A percentile compares a stretch with the other conserved stretches of the same genome.
Conservation (phyloP, 768 basidiomycete genomes). For the Hygrocybe punicea region DNA sequence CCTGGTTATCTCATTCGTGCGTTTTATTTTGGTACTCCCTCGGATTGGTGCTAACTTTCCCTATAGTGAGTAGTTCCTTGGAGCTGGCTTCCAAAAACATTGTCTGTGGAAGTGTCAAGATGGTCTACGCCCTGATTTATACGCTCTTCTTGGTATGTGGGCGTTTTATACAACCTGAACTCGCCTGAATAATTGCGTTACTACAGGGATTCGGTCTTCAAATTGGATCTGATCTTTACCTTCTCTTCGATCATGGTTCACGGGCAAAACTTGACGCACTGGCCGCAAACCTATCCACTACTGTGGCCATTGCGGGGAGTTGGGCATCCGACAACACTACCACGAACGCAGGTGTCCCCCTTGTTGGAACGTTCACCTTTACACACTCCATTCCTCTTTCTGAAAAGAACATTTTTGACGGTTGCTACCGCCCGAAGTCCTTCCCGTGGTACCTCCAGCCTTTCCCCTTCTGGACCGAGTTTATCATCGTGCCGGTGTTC, state of each 20-base stretch:
- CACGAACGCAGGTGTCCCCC: constrained; percentile 40
- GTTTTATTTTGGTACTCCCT: constrained; percentile 17
- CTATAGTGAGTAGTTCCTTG: constrained; percentile 69
- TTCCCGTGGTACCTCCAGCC: constrained; percentile 79
- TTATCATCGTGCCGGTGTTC: constrained; percentile 74
- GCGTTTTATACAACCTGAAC: background rate
- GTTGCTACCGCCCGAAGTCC: constrained; percentile 65
- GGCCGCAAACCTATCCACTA: constrained; percentile 48
- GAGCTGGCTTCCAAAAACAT: constrained; percentile 86
- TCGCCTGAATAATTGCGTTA: constrained; percentile 2
- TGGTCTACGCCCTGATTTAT: constrained; percentile 87
- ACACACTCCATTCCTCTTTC: constrained; percentile 48
- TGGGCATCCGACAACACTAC: constrained; percentile 59
- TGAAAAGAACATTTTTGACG: constrained; percentile 49
- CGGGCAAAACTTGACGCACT: constrained; percentile 52
- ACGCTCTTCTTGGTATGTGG: constrained; percentile 63
- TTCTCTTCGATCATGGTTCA: constrained; percentile 60
- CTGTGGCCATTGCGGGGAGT: constrained; percentile 56
- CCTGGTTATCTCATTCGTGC: constrained; percentile 83
- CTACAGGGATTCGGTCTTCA: constrained; percentile 73
- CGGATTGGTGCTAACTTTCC: constrained; percentile 10
- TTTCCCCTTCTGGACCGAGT: constrained; percentile 74
- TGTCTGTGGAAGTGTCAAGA: constrained; percentile 77
- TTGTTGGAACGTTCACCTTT: constrained; percentile 65
- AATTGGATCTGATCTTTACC: constrained; percentile 78